Conservation (phyloP, 768 basidiomycete species). For the Psilocybe azurescens region DNA sequence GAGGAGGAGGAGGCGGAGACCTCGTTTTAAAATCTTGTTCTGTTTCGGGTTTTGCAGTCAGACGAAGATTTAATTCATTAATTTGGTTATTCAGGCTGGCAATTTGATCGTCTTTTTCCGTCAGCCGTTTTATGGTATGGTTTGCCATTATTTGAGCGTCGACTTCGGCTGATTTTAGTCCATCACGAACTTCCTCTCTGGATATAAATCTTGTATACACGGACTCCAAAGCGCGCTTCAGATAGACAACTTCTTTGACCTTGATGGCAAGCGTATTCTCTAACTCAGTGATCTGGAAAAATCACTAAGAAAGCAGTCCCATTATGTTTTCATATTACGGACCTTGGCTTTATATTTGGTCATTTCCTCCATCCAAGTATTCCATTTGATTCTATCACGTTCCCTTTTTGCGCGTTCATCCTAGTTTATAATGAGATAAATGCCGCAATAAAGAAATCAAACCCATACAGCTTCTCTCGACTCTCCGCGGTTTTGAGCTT, state of each 20-base stretch:
- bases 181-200: slow-evolving; percentile 55
- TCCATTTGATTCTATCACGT: slow-evolving; percentile 76
- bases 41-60: slow-evolving; percentile 57
- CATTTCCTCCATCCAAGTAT: slow-evolving; percentile 75
- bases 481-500: slow-evolving; percentile 61
- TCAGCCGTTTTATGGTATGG: slow-evolving; percentile 71
- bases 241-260: slow-evolving; percentile 75
- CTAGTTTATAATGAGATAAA: slow-evolving; percentile 36
- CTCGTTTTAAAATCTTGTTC: slow-evolving; percentile 77
- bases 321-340: background rate
- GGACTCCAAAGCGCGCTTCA: slow-evolving; percentile 87
- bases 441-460: background rate
- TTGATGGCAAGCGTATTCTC: slow-evolving; percentile 53
- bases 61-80: slow-evolving; percentile 51
- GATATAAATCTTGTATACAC: slow-evolving; percentile 81
- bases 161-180: slow-evolving; percentile 50
- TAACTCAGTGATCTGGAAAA: slow-evolving; percentile 56
- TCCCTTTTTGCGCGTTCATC: slow-evolving; percentile 79
- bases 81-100: slow-evolving; percentile 53
- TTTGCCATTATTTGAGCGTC: slow-evolving; percentile 74
- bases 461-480: slow-evolving; percentile 61
- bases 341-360: slow-evolving; percentile 74
- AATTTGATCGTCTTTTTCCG: slow-evolving; percentile 73
- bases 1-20: slow-evolving; percentile 65
- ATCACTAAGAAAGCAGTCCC: slow-evolving; percentile 9